Evolutionary conservation across 768 basidiomycete species (phyloP), one percentile per base, ranked within the genome.

Genomic region (Sarcomyxa edulis): DNA sequence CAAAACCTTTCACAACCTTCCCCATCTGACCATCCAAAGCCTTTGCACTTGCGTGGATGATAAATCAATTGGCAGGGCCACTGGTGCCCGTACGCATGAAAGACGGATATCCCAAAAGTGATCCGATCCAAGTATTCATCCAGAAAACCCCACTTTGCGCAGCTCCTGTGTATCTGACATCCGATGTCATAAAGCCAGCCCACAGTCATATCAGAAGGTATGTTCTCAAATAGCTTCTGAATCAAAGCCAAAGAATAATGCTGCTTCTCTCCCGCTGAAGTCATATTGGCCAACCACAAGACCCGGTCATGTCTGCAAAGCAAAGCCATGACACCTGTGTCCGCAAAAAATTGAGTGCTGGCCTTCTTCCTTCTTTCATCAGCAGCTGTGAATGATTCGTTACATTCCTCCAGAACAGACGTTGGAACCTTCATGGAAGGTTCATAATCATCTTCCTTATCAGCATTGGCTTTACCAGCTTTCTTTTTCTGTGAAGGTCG

Each of bases 1-100:
- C 64, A 65, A 10, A 60, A 46, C 6, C 46, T 23, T 25, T 60
- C 54, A 28, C 45, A 47, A 2, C 56, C 56, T 37, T 59, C 58
- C 3, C 58, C 57, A 41, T 59, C 50, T 10, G 50, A 39, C 2
- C 54, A 38, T 2, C 59, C 59, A 45, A 53, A 54, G 3, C 55
- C 53, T 3, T 20, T 4, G 19, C 53, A 39, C 29, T 54, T 51
- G 3, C 53, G 37, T 4, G 61, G 63, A 35, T 64, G 54, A 45
- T 51, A 62, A 3, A 55, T 39, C 3, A 61, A 9, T 30, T 61
- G 56, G 41, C 59, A 64, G 2, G 52, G 47, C 64, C 62, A 65
- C 18, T 59, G 48, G 32, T 64, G 64, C 1, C 61, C 54, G 26
- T 56, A 65, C 4, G 60, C 58, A 47, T 66, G 64, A 46, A 66